phyloP scores from a whole-genome alignment of 169 alveolate species.

The Cryptosporidium ryanae region DNA sequence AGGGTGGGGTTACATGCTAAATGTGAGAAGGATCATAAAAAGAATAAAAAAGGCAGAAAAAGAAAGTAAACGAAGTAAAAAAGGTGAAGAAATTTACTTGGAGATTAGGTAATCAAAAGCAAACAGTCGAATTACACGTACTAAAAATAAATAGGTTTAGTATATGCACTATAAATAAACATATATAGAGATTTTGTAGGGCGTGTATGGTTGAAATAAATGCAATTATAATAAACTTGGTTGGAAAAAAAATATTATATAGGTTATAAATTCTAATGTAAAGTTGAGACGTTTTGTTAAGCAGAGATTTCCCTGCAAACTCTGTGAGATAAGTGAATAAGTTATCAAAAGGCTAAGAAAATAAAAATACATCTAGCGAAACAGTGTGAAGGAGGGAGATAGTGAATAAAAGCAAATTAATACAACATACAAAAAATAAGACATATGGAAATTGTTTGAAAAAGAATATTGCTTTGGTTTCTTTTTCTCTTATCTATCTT shows the following conservation, averaged over 20 bases:
- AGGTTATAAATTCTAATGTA: too few relatives aligned
- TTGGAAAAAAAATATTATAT: too few relatives aligned
- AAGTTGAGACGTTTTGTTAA: too few relatives aligned
- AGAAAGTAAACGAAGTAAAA: constrained; percentile 34
- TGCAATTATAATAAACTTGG: too few relatives aligned
- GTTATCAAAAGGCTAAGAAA: not conserved
- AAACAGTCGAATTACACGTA: constrained; percentile 1
- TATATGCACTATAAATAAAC: not conserved
- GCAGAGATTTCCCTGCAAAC: too few relatives aligned
- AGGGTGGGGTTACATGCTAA: constrained; percentile 74
- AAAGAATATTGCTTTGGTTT: too few relatives aligned
- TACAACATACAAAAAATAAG: not conserved
- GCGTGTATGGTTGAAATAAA: not conserved
- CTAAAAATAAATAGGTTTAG: constrained; percentile 2
- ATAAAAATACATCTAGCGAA: too few relatives aligned
- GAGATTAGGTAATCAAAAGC: too few relatives aligned
- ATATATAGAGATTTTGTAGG: not conserved
- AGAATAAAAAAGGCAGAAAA: constrained; percentile 33
- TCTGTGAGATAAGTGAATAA: not conserved
- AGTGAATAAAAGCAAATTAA: not conserved
- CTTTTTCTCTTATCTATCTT: too few relatives aligned
- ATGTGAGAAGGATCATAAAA: constrained; percentile 39
- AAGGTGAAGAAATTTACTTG: not conserved
- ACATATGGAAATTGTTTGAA: not conserved
- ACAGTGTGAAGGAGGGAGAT: too few relatives aligned